phyloP scores from a whole-genome alignment of 306 rosid species.

The Pyrus betulifolia region DNA sequence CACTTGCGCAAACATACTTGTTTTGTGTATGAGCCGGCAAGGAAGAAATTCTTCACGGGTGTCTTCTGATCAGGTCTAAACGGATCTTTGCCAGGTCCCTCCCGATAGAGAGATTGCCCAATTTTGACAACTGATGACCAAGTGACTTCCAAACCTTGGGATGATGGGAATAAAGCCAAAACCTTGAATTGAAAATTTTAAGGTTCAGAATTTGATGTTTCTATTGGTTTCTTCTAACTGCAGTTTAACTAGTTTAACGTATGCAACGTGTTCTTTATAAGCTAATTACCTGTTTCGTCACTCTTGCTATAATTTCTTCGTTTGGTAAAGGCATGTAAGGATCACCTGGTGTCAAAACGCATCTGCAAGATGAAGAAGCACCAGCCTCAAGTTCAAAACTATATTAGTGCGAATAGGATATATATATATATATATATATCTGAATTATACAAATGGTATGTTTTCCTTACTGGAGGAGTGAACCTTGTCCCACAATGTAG shows the following conservation, averaged over 20 bases:
- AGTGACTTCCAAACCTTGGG: constrained; percentile 89
- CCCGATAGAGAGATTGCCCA: constrained; percentile 91
- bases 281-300: constrained; percentile 66
- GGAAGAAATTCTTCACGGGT: constrained; percentile 85
- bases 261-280: not conserved
- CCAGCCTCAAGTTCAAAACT: not conserved
- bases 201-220: not conserved
- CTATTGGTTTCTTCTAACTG: not conserved
- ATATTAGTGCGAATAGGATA: no score
- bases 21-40: constrained; percentile 90
- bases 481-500: constrained; percentile 95
- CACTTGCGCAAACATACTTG: constrained; percentile 37
- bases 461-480: constrained; percentile 82
- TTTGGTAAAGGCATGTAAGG: constrained; percentile 96
- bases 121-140: constrained; percentile 99
- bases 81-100: constrained; percentile 96
- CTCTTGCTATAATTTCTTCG: constrained; percentile 83
- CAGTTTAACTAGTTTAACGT: not conserved
- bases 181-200: constrained; percentile 35
- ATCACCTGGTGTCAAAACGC: constrained; percentile 97
- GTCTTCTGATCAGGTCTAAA: constrained; percentile 96
- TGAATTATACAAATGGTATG: not conserved
- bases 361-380: constrained; percentile 39
- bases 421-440: no score
- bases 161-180: constrained; percentile 72